Base-by-base conservation (phyloP, 805 yeast species). In the Monosporozyma solicola region DNA sequence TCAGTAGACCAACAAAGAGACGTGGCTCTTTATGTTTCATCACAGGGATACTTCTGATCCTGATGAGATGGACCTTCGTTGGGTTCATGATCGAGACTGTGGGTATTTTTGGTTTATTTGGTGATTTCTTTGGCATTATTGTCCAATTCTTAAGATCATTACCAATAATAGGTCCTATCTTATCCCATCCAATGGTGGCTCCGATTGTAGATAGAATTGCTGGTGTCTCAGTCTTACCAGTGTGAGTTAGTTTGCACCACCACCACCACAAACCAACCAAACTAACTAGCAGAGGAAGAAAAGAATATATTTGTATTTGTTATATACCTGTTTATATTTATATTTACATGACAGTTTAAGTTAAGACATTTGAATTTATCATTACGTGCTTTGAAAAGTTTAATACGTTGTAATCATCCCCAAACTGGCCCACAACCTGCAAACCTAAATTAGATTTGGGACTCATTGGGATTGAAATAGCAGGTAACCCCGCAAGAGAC, bases 101-200 rank as follows among this genome's bases (percentile, higher is more conserved):
- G 57, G 99, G 99, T n/a, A 88, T 92, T 27, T 70, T 92, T 55
- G 91, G 88, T 7, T 73, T 92, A 39, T 92, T 94, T 71, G 99
- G 90, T 39, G 98, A 94, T 70, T 91, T 94, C 69, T 87, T 92
- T 63, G 89, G 95, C 27, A 87, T 95, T 11, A 83, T 94, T 47
- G 80, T 92, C 11, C 85, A 87, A 59, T 92, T 94, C 64, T 75
- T 92, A 62, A 78, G 97, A 67, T 85, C 95, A 5, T 69, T 92
- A 61, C 99, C 99, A 2, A 66, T 86, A 54, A 82, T 94, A 55
- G 98, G 98, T 0, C 91, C 95, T 27, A 54, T 90, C 5, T 76
- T 94, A 51, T 83, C 90, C 37, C 81, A 85, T 64, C 97, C 98
- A 1, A 69, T 72, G 7, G 70, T 94, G 32, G 96, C 96, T 4